phyloP scores from a whole-genome alignment of 192 early-diverging fungal genomes.

The Coemansia sp. region DNA sequence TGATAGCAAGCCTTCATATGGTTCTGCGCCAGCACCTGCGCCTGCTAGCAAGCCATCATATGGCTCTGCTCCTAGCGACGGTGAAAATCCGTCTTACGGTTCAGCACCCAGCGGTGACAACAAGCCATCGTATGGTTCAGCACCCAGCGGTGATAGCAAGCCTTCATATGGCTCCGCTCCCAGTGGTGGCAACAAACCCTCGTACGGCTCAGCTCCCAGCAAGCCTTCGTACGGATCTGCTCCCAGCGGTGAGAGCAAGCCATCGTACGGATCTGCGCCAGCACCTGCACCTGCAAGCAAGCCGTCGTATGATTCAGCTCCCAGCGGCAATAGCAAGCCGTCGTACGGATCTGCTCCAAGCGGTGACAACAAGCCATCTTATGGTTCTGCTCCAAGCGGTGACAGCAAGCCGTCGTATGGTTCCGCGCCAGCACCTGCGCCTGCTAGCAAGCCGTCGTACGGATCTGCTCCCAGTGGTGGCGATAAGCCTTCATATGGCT shows the following conservation, averaged over 20 bases:
- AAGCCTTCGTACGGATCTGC: background rate
- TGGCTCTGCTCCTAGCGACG: background rate
- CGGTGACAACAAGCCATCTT: too few relatives aligned
- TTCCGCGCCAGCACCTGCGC: too few relatives aligned
- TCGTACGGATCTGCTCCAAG: too few relatives aligned
- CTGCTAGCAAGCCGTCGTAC: too few relatives aligned
- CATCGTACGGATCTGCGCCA: background rate
- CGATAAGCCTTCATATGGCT: too few relatives aligned
- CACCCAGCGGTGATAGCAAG: background rate
- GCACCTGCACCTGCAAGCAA: background rate
- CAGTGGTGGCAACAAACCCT: background rate
- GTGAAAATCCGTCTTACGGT: background rate
- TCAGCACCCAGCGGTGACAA: slow-evolving; percentile 9
- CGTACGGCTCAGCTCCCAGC: slow-evolving; percentile 3
- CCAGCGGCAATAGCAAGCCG: too few relatives aligned
- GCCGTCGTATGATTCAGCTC: too few relatives aligned
- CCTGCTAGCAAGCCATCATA: background rate
- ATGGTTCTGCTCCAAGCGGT: too few relatives aligned
- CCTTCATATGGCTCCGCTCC: background rate
- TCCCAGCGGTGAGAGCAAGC: background rate
- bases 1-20: too few relatives aligned
- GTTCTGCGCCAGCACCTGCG: slow-evolving; percentile 1
- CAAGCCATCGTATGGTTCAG: background rate
- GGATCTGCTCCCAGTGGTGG: too few relatives aligned
- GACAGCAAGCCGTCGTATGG: too few relatives aligned